Evolutionary conservation across 345 rosid species (phyloP).

Genomic region (Limnanthes douglasii): DNA sequence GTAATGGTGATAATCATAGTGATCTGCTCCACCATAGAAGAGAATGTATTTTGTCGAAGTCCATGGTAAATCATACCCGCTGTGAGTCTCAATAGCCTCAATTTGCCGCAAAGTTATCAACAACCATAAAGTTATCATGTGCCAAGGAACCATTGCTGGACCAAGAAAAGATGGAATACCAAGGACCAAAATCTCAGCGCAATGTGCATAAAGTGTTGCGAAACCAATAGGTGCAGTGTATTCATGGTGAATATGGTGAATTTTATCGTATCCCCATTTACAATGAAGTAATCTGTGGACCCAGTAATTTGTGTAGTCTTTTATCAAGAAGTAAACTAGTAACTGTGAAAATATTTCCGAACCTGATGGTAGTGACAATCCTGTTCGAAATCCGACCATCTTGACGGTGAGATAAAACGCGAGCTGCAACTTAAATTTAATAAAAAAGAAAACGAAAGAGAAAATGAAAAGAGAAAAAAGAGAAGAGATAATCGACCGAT

Average conservation of each 20-base stretch:
- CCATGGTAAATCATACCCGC: conserved; percentile 69
- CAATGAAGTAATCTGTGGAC: conserved; percentile 11
- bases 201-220: conserved; percentile 14
- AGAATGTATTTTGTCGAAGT: conserved; percentile 71
- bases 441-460: too few species aligned
- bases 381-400: conserved; percentile 12
- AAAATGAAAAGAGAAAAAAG: too few species aligned
- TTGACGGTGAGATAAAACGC: too few species aligned
- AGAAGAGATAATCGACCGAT: too few species aligned
- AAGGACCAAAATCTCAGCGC: conserved; percentile 14
- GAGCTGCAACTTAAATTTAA: too few species aligned
- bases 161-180: conserved; percentile 17
- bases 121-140: conserved; percentile 12
- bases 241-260: conserved; percentile 15
- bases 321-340: conserved; percentile 9
- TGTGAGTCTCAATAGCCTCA: not conserved
- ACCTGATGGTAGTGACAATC: conserved; percentile 6
- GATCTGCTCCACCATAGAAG: conserved; percentile 92
- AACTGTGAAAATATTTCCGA: conserved; percentile 9
- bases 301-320: conserved; percentile 13
- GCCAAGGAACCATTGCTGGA: conserved; percentile 14
- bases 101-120: conserved; percentile 12
- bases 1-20: conserved; percentile 96
- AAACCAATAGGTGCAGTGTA: conserved; percentile 11
- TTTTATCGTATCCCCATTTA: conserved; percentile 14